phyloP scores from a whole-genome alignment of 1,139 yeast genomes.

The Arxiozyma slooffiae region DNA sequence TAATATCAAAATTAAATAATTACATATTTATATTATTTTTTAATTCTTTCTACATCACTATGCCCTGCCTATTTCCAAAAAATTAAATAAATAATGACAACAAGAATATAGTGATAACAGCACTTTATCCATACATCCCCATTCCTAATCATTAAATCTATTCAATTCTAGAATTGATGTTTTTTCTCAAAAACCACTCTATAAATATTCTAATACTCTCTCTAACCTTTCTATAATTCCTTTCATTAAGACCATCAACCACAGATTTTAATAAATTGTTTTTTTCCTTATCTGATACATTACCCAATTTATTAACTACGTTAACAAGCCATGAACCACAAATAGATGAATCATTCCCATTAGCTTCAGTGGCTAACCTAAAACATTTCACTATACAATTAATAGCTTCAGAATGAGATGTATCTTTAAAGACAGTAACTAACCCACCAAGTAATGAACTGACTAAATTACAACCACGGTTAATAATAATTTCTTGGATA shows the following conservation, averaged over 20 bases:
- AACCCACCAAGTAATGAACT: constrained; percentile 53
- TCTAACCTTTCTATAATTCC: constrained; percentile 67
- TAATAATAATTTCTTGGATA: constrained; percentile 33
- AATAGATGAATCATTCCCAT: constrained; percentile 24
- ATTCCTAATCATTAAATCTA: constrained; percentile 4
- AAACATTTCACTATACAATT: constrained; percentile 63
- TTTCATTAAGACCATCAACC: constrained; percentile 51
- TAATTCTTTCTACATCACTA: background rate
- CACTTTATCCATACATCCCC: background rate
- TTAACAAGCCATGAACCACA: constrained; percentile 49
- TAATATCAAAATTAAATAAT: background rate
- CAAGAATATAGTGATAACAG: no score
- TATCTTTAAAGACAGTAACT: constrained; percentile 61
- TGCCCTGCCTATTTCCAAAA: no score
- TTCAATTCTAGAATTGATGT: constrained; percentile 45
- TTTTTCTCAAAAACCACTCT: constrained; percentile 73
- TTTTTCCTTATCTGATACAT: constrained; percentile 57
- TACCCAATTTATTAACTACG: constrained; percentile 42
- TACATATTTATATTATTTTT: background rate
- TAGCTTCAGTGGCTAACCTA: constrained; percentile 37
- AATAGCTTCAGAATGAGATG: constrained; percentile 64
- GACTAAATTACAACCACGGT: constrained; percentile 51
- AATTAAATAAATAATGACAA: background rate
- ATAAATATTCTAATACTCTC: constrained; percentile 64
- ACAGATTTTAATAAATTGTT: constrained; percentile 49